Base-by-base conservation (phyloP, 257 asterid species). In the Handroanthus guayacan region DNA sequence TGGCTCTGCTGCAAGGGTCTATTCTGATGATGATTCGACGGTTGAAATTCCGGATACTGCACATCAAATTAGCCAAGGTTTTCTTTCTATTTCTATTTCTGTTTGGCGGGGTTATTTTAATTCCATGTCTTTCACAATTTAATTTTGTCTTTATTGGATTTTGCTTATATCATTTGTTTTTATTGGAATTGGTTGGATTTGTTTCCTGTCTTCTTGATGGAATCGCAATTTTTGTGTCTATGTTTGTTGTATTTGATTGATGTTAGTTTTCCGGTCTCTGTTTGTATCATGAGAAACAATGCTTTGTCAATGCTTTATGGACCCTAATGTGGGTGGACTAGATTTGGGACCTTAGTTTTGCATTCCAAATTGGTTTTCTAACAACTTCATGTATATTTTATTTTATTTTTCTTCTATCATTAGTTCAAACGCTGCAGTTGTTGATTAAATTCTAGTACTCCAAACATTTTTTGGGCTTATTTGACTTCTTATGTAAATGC, bases 41-140 rank as follows among this genome's bases (percentile, higher is more conserved):
- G 87, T 93, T 61, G 84, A 88, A 54, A 80, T 88, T 78, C 92
- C 93, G 9, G 96, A 84, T 0, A 91, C 97, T 34, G 97, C 98
- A 5, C 98, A 93, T 78, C 87, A 84, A 64, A 92, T 93, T 71
- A 91, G 96, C 87, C 84, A 80, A 16, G 98, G 98, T 93, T 66
- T 31, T 14, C 17, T 73, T 69, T 74, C 17, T 18, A 0, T 2
- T 52, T n/a, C 3, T 2, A 25, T 52, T 62, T 62, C 0, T 10
- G 61, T 9, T 5, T 5, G 45, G 45, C 45, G 45, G 45, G 45
- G 8, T 41, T 5, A 8, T 17, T 63, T 41, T 77, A 4, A 0
- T 2, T 17, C 16, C 55, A 6, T 2, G 4, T 34, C 13, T 67
- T 34, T 12, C 6, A 8, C 34, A 7, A n/a, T 20, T n/a, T 72